Evolutionary conservation across 1,284 basidiomycete species (phyloP).

Genomic region (Trichosporon coremiiforme): DNA sequence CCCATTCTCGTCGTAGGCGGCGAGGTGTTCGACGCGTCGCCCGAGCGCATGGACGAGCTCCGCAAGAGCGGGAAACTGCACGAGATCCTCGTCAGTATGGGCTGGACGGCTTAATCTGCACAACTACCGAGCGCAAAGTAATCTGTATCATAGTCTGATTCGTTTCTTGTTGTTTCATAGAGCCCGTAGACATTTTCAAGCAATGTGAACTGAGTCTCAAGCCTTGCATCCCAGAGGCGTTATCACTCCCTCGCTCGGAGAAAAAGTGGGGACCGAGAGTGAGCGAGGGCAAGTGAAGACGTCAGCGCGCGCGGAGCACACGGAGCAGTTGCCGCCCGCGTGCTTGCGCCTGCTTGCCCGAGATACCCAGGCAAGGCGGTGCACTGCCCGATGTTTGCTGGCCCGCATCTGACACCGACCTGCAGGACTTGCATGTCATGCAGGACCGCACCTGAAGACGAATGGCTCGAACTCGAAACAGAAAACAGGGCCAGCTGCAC

Average conservation of each 20-base stretch:
- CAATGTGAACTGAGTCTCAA: not conserved
- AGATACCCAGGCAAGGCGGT: not conserved
- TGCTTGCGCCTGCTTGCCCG: not conserved
- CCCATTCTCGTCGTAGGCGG: slow-evolving; percentile 47
- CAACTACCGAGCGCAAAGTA: not conserved
- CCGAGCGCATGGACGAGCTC: slow-evolving; percentile 35
- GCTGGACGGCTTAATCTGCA: slow-evolving; percentile 20
- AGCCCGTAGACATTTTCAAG: not conserved
- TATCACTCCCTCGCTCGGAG: not conserved
- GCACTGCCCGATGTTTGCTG: not conserved
- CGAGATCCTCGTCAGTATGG: slow-evolving; percentile 25
- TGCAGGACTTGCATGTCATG: no score
- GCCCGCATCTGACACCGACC: no score
- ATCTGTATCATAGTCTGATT: slow-evolving; percentile 16
- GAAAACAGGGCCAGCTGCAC: not conserved
- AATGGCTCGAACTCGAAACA: not conserved
- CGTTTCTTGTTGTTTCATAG: slow-evolving; percentile 14
- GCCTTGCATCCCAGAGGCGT: not conserved
- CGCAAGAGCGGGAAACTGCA: slow-evolving; percentile 36
- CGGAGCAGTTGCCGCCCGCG: not conserved
- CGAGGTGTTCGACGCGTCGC: slow-evolving; percentile 36
- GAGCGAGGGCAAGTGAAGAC: no score
- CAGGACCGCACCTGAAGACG: no score
- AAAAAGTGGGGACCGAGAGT: no score
- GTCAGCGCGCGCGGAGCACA: no score